Evolutionary conservation across 441 rosid genomes (phyloP).

Genomic region (Eutrema salsugineum): DNA sequence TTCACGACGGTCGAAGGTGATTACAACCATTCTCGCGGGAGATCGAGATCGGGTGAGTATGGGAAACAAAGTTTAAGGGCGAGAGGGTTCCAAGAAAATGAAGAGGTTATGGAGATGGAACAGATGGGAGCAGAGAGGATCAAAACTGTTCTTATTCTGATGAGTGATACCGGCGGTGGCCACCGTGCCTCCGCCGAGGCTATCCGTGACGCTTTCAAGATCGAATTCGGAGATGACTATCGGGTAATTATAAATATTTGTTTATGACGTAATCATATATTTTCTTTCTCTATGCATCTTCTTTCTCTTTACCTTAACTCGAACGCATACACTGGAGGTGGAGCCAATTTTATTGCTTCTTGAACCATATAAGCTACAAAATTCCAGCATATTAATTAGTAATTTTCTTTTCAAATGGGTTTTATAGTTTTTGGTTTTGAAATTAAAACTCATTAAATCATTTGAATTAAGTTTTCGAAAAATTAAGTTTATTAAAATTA

Average conservation of each 20-base stretch:
- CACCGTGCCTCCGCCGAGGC: constrained; percentile 99
- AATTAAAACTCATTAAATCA: not conserved
- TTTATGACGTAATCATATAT: not conserved
- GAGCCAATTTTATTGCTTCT: not conserved
- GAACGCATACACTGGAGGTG: not conserved
- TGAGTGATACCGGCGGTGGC: constrained; percentile 98
- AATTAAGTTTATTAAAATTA: not conserved
- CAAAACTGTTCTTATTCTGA: constrained; percentile 84
- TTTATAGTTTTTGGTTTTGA: not conserved
- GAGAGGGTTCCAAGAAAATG: constrained; percentile 39
- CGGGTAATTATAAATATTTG: constrained; percentile 35
- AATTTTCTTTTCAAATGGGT: not conserved
- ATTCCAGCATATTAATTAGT: not conserved
- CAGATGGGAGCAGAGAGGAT: constrained; percentile 92
- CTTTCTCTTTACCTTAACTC: constrained; percentile 15
- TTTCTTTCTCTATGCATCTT: not conserved
- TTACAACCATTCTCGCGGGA: not conserved
- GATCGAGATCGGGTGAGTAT: constrained; percentile 6
- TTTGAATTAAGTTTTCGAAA: not conserved
- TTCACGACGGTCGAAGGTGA: constrained; percentile 1
- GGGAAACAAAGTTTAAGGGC: constrained; percentile 25
- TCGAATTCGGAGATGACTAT: constrained; percentile 80
- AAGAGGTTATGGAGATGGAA: constrained; percentile 61
- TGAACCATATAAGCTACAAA: not conserved
- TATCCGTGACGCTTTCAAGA: constrained; percentile 72